These are phyloP conservation scores for Entomortierella lignicola DNA, from an alignment of 192 early-diverging fungal genomes.

Conservation along the genomic window DNA sequence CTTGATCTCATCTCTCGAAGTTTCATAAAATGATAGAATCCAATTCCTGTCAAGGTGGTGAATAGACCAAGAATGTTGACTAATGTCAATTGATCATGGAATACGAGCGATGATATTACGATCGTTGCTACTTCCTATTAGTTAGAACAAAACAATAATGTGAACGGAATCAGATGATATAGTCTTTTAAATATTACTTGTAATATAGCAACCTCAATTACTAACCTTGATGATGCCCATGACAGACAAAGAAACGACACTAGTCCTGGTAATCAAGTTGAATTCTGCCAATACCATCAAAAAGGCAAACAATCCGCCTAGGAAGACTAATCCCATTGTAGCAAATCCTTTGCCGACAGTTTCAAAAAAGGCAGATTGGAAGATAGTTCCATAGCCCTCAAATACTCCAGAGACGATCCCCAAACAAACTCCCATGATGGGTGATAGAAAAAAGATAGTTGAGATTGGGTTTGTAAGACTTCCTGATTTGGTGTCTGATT, in stretches of 20 bases:
- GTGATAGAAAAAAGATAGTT: conserved; percentile 85
- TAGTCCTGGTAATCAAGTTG: conserved; percentile 83
- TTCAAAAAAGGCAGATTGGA: conserved; percentile 63
- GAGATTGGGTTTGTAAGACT: conserved; percentile 92
- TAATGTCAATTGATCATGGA: conserved; percentile 84
- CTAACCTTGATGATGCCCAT: conserved; percentile 82
- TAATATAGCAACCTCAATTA: too few species aligned
- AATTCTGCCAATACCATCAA: conserved; percentile 91
- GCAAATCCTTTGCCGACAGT: conserved; percentile 40
- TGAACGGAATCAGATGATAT: too few species aligned
- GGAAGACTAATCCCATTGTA: conserved; percentile 68
- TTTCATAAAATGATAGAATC: conserved; percentile 77
- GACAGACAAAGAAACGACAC: conserved; percentile 89
- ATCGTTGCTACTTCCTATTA: conserved; percentile 89
- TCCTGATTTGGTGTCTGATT: conserved; percentile 64
- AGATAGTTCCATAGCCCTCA: conserved; percentile 70
- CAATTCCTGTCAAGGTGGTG: conserved; percentile 88
- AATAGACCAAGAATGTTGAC: conserved; percentile 82
- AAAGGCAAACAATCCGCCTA: conserved; percentile 90
- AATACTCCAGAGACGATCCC: conserved; percentile 70
- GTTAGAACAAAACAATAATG: too few species aligned
- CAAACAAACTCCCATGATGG: conserved; percentile 78
- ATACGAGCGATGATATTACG: conserved; percentile 74
- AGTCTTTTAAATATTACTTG: too few species aligned
- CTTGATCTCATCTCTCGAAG: conserved; percentile 55